A percentile compares a stretch with the other conserved stretches of the same genome.
phyloP scores from a whole-genome alignment of 257 asterid genomes.

The Solanum lycopersicoides region DNA sequence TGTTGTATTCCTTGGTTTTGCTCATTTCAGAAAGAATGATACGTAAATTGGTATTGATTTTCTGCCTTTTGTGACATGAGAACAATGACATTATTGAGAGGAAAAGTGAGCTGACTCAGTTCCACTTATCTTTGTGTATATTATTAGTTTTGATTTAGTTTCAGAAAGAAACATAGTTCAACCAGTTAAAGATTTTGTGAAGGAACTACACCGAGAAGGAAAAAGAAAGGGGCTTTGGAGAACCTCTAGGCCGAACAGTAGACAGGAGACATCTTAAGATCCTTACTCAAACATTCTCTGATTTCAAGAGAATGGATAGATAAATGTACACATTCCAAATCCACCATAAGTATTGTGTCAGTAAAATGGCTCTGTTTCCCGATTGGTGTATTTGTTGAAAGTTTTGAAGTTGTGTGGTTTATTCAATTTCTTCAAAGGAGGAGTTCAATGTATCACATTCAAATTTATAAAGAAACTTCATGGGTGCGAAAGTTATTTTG shows the following conservation, averaged over 20 bases:
- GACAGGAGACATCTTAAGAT: background rate
- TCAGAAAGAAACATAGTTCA: background rate
- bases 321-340: background rate
- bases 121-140: background rate
- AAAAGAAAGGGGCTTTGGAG: background rate
- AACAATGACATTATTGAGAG: background rate
- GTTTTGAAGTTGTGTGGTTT: background rate
- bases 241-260: background rate
- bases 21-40: background rate
- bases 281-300: background rate
- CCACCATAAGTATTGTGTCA: background rate
- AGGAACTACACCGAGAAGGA: background rate
- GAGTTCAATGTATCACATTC: background rate
- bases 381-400: background rate
- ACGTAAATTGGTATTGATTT: background rate
- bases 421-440: background rate
- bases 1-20: background rate
- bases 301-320: background rate
- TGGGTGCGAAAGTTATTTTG: background rate
- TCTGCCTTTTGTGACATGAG: background rate
- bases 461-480: background rate
- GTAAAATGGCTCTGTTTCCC: background rate
- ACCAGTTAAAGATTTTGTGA: background rate
- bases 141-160: background rate
- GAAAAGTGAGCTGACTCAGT: background rate